Evolutionary conservation across 176 grass and related monocot genomes (phyloP).

Genomic region (Aechmea fasciata): DNA sequence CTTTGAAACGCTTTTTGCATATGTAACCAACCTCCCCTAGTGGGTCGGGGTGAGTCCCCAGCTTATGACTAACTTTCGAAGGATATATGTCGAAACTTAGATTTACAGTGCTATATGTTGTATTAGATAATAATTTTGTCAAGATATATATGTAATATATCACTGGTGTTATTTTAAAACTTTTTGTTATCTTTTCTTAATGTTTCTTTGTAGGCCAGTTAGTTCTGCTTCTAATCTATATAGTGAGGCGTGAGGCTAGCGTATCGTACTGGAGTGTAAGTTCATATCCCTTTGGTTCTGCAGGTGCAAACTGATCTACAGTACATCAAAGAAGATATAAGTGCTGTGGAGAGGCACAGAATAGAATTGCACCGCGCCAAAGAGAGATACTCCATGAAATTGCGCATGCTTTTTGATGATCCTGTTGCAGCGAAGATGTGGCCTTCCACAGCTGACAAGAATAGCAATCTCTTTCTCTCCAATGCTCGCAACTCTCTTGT

Average conservation of each 20-base stretch:
- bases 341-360: constrained; percentile 67
- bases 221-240: not conserved
- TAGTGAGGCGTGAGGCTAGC: not conserved
- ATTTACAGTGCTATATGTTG: not conserved
- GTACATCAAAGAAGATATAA: constrained; percentile 98
- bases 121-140: not conserved
- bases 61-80: no score
- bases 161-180: not conserved
- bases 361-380: constrained; percentile 75
- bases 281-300: not conserved
- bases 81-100: not conserved
- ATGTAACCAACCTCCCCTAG: no score
- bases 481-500: constrained; percentile 46
- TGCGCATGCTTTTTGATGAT: constrained; percentile 88
- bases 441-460: constrained; percentile 49
- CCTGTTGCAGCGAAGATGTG: constrained; percentile 53
- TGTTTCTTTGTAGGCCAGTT: not conserved
- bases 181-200: not conserved
- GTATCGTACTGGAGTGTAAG: not conserved
- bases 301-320: constrained; percentile 98
- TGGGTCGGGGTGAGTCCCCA: no score
- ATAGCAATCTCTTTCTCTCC: constrained; percentile 40
- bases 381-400: constrained; percentile 93
- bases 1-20: no score
- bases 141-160: no score